Evolutionary conservation across 2,329 filamentous ascomycete species (phyloP).

Genomic region (Colletotrichum magnum): DNA sequence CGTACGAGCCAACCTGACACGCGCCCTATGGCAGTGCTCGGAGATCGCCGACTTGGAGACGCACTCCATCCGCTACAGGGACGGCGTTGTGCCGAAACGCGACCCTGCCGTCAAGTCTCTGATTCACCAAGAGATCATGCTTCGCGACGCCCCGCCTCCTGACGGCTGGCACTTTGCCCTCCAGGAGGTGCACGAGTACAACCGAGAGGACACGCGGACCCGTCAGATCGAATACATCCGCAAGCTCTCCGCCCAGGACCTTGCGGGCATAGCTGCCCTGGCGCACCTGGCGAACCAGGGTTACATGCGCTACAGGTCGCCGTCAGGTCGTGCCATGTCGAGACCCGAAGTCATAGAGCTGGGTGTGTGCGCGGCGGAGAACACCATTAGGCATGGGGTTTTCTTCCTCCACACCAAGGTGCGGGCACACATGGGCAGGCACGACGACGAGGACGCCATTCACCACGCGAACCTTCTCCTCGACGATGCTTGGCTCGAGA

Average conservation of each 20-base stretch:
- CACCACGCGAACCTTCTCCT: slow-evolving; percentile 34
- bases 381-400: slow-evolving; percentile 36
- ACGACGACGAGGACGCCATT: slow-evolving; percentile 21
- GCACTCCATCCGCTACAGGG: slow-evolving; percentile 33
- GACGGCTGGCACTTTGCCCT: slow-evolving; percentile 35
- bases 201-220: slow-evolving; percentile 28
- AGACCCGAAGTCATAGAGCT: slow-evolving; percentile 37
- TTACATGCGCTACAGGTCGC: slow-evolving; percentile 29
- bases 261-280: slow-evolving; percentile 35
- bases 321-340: slow-evolving; percentile 1
- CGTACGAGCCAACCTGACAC: slow-evolving; percentile 18
- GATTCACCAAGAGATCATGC: slow-evolving; percentile 36
- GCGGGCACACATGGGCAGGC: background rate
- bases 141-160: slow-evolving; percentile 27
- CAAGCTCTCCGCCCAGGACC: slow-evolving; percentile 11
- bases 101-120: slow-evolving; percentile 34
- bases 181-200: slow-evolving; percentile 31
- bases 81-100: slow-evolving; percentile 26
- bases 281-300: slow-evolving; percentile 34
- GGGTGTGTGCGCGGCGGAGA: slow-evolving; percentile 38
- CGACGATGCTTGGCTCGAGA: slow-evolving; percentile 36
- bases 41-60: slow-evolving; percentile 39
- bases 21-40: slow-evolving; percentile 38
- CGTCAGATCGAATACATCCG: slow-evolving; percentile 31
- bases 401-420: slow-evolving; percentile 38